Evolutionary conservation across 1,139 yeast species (phyloP).

Genomic region (Wickerhamiella pararugosa): DNA sequence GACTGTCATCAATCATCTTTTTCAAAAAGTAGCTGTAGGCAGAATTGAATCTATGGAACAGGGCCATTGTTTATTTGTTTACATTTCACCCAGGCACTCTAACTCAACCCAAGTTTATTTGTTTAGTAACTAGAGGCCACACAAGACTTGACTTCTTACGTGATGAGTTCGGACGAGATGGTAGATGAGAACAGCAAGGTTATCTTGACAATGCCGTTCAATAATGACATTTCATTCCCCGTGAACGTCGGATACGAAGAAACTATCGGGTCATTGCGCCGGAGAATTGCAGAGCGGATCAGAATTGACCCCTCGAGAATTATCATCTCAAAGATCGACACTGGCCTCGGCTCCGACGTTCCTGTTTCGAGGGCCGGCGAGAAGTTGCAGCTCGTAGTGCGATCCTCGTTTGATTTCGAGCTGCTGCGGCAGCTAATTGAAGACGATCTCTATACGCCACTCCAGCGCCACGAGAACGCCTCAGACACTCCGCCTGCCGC

Average conservation of each 20-base stretch:
- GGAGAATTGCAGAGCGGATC: conserved; percentile 3
- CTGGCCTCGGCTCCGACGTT: background rate
- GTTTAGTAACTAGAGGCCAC: no score
- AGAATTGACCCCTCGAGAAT: conserved; percentile 5
- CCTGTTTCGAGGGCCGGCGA: background rate
- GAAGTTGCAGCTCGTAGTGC: conserved; percentile 6
- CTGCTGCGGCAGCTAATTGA: conserved; percentile 5
- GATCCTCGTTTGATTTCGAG: conserved; percentile 5
- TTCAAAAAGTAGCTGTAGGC: no score
- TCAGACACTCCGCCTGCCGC: background rate
- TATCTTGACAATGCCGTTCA: conserved; percentile 4
- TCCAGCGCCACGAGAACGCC: no score
- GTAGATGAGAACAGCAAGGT: background rate
- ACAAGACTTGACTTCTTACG: no score
- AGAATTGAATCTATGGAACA: no score
- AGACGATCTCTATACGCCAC: conserved; percentile 2
- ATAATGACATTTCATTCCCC: conserved; percentile 5
- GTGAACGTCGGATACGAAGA: background rate
- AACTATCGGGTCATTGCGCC: conserved; percentile 3
- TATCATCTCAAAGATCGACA: background rate
- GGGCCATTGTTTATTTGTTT: no score
- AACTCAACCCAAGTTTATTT: no score
- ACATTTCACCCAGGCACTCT: no score
- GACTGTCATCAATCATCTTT: no score
- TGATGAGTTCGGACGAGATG: no score